Percentiles rank a stretch among this genome's conserved stretches.
phyloP scores from a whole-genome alignment of 345 rosid species.

The Lenwebbia sp. region DNA sequence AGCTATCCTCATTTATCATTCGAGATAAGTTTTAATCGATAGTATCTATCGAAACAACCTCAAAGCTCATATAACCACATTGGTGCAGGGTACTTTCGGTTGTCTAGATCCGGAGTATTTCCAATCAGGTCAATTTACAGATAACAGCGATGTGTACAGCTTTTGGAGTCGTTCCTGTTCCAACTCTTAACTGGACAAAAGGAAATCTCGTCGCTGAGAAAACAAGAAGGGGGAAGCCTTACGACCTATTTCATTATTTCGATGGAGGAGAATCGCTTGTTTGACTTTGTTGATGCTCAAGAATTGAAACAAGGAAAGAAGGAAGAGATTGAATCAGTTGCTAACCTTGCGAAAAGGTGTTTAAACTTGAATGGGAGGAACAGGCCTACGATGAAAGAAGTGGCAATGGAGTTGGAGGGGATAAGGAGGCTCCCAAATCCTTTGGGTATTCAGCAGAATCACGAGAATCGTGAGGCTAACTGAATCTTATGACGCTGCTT shows the following conservation, averaged over 20 bases:
- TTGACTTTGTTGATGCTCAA: not conserved
- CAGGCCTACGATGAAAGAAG: not conserved
- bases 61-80: not conserved
- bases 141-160: not conserved
- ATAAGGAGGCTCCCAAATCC: not conserved
- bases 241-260: not conserved
- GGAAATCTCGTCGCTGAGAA: not conserved
- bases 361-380: not conserved
- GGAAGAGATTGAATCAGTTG: not conserved
- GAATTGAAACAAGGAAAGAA: not conserved
- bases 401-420: not conserved
- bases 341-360: not conserved
- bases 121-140: not conserved
- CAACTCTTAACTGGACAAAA: not conserved
- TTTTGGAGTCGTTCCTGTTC: not conserved
- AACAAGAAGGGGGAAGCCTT: not conserved
- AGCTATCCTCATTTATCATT: too few relatives aligned
- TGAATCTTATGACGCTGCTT: not conserved
- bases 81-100: not conserved
- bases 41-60: too few relatives aligned
- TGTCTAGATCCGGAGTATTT: not conserved
- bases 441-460: not conserved
- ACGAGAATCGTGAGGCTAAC: not conserved
- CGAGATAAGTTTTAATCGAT: too few relatives aligned
- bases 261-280: not conserved